Conservation (phyloP, 805 yeast genomes). For the Isabelozyma gotoi region DNA sequence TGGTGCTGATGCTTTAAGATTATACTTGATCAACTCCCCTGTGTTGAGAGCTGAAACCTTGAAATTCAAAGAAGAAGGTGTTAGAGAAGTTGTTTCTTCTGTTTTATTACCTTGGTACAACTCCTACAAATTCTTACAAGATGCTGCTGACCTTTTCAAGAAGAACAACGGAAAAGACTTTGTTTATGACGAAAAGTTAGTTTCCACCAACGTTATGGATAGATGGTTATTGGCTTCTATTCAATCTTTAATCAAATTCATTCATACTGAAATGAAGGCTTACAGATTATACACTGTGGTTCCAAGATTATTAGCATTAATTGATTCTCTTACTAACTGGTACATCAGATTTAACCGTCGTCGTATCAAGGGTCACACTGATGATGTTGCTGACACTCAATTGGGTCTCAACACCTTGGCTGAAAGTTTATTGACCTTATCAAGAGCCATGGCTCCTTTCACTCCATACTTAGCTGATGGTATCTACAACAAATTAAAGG, state of each 20-base stretch:
- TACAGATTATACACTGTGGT: conserved; percentile 95
- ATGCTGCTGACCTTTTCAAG: conserved; percentile 81
- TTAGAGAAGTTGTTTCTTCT: conserved; percentile 93
- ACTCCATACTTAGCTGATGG: conserved; percentile 94
- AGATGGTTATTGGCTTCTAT: conserved; percentile 95
- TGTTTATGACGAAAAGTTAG: conserved; percentile 62
- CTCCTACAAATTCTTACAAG: conserved; percentile 94
- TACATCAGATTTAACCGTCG: conserved; percentile 97
- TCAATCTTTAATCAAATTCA: conserved; percentile 83
- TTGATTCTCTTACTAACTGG: conserved; percentile 97
- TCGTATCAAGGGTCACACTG: conserved; percentile 90
- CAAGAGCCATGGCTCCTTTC: conserved; percentile 98
- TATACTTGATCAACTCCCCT: conserved; percentile 95
- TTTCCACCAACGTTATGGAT: conserved; percentile 91
- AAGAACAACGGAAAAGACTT: conserved; percentile 73
- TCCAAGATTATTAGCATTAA: conserved; percentile 82
- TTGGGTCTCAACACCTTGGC: conserved; percentile 88
- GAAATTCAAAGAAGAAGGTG: conserved; percentile 98
- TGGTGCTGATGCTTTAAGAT: conserved; percentile 97
- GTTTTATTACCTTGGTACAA: conserved; percentile 99
- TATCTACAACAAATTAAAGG: conserved; percentile 75
- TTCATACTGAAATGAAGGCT: conserved; percentile 85
- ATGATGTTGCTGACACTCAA: conserved; percentile 79
- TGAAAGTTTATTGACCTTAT: conserved; percentile 84
- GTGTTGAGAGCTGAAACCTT: conserved; percentile 95